Evolutionary conservation across 352 stramenopile genomes (phyloP), one percentile per base, ranked within the genome.

Genomic region (Phytophthora aleatoria): DNA sequence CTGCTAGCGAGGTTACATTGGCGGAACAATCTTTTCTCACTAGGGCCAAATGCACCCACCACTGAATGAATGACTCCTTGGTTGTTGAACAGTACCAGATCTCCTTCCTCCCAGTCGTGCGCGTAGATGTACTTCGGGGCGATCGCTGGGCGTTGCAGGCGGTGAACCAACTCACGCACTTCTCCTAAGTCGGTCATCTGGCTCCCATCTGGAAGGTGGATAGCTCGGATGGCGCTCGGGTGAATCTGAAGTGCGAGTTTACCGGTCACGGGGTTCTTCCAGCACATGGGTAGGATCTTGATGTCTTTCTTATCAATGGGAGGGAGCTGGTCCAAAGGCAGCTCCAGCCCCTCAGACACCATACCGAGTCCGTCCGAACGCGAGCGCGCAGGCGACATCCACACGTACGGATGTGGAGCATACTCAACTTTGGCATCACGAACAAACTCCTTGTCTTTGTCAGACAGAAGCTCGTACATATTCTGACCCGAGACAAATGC

Each of bases 1-100:
- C 61, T 74, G 39, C 67, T 74, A 38, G 67, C 61, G 30, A 74
- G 61, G 33, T 74, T 74, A 45, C 67, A 74, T 33, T 74, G 67
- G 12, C 67, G 67, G 50, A 74, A 74, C 16, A 74, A 26, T 39
- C 67, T 61, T 51, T 74, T 67, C 56, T 74, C 67, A 2, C 54
- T 33, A 16, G 67, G 56, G 0, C 55, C 67, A 55, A 74, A 74
- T 1, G 67, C 67, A 12, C 67, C 67, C 9, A 74, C 67, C 3
- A 74, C 67, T 3, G 67, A 74, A 26, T 74, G 67, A 27, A 74
- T 62, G 6, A 71, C 67, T 12, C 67, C 67, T 28, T 74, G 67
- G 31, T 74, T 74, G 50, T 74, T 74, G 45, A 74, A 74, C 2
- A 74, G 35, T 41, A 74, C 67, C 45, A 74, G 16, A 33, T 74